Conservation (phyloP, 441 rosid species). For the Hypseocharis bilobata region DNA sequence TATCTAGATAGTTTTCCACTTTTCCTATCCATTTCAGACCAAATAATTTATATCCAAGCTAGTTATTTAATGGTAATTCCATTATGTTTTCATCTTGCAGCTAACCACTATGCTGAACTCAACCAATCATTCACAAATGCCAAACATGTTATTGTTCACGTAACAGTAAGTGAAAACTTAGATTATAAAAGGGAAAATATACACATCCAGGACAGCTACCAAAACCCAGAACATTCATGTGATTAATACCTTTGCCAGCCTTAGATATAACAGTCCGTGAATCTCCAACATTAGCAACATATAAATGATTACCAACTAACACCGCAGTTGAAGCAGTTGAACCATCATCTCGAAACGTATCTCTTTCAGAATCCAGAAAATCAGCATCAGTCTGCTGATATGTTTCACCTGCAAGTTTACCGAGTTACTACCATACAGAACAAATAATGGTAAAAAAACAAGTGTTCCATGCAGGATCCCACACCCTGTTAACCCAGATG, state of each 20-base stretch:
- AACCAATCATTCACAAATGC: no score
- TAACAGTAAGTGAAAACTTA: background rate
- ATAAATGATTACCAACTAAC: conserved; percentile 76
- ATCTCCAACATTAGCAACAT: conserved; percentile 97
- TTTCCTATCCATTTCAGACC: no score
- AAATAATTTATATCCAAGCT: no score
- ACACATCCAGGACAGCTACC: background rate
- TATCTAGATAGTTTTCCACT: no score
- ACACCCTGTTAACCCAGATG: conserved; percentile 7
- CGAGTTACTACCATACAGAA: conserved; percentile 18
- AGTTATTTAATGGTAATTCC: no score
- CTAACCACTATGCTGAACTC: no score
- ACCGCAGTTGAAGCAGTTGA: conserved; percentile 96
- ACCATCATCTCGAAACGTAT: conserved; percentile 84
- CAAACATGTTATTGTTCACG: background rate
- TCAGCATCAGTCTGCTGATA: conserved; percentile 75
- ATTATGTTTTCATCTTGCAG: no score
- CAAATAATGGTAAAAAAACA: conserved; percentile 7
- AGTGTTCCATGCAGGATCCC: conserved; percentile 4
- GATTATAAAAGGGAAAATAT: background rate
- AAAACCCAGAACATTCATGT: background rate
- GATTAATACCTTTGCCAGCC: conserved; percentile 66
- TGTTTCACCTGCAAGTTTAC: conserved; percentile 58
- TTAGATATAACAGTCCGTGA: conserved; percentile 83
- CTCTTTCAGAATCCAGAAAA: conserved; percentile 78